A percentile compares a stretch with the other conserved stretches of the same genome.
Evolutionary conservation across 1,284 basidiomycete genomes (phyloP).

Genomic region (Heterobasidion occidentale): DNA sequence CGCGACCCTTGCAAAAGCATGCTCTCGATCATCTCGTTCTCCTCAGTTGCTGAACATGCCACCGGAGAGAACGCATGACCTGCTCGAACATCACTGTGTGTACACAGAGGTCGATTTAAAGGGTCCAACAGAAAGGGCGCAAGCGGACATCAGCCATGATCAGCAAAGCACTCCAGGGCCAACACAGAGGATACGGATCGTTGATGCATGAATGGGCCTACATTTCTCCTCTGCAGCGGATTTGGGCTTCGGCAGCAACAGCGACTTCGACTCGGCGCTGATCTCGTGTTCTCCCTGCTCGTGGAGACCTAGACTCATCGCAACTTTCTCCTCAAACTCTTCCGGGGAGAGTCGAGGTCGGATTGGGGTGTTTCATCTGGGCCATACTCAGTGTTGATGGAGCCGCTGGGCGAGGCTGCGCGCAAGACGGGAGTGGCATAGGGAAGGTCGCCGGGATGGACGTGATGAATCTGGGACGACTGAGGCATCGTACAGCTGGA

Average conservation of each 20-base stretch:
- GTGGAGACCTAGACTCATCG: slow-evolving; percentile 34
- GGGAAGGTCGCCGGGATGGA: slow-evolving; percentile 26
- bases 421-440: slow-evolving; percentile 63
- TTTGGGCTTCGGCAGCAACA: slow-evolving; percentile 21
- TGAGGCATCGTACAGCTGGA: background rate
- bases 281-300: slow-evolving; percentile 37
- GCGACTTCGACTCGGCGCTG: slow-evolving; percentile 30
- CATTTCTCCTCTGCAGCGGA: slow-evolving; percentile 11
- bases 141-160: too few relatives aligned
- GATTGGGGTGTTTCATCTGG: slow-evolving; percentile 51
- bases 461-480: slow-evolving; percentile 12
- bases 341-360: slow-evolving; percentile 44
- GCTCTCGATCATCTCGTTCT: slow-evolving; percentile 59
- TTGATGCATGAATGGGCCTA: background rate
- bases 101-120: background rate
- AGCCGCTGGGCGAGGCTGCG: slow-evolving; percentile 62
- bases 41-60: slow-evolving; percentile 47
- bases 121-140: too few relatives aligned
- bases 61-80: slow-evolving; percentile 44
- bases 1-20: slow-evolving; percentile 48
- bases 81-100: slow-evolving; percentile 28
- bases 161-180: too few relatives aligned
- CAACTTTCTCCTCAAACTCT: slow-evolving; percentile 46
- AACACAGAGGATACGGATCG: background rate
- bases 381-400: slow-evolving; percentile 58